These are phyloP conservation scores for Pogostemon cablin DNA, from an alignment of 257 asterid species.

Conservation along the genomic window DNA sequence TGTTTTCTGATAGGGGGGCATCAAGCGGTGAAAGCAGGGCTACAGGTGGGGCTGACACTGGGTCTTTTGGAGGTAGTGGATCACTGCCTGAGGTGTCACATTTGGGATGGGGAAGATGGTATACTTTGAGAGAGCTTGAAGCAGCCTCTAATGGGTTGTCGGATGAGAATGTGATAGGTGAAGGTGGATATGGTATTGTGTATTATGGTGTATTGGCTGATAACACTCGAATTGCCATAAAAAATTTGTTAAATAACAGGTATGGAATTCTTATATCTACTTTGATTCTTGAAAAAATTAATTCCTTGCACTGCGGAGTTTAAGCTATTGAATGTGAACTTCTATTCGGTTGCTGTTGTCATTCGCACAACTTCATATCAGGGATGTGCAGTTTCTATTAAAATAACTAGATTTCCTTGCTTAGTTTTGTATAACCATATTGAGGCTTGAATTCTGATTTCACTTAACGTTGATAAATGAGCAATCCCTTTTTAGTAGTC, in stretches of 20 bases:
- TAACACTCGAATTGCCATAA: conserved; percentile 80
- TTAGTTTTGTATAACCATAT: background rate
- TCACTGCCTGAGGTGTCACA: conserved; percentile 94
- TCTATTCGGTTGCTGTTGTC: background rate
- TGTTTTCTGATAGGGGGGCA: conserved; percentile 86
- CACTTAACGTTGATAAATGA: conserved; percentile 1
- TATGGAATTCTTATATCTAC: conserved; percentile 31
- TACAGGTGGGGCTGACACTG: conserved; percentile 84
- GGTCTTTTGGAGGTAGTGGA: conserved; percentile 86
- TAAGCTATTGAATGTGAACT: background rate
- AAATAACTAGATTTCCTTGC: conserved; percentile 8
- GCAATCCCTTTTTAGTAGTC: background rate
- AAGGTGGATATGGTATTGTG: conserved; percentile 98
- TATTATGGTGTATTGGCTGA: conserved; percentile 78
- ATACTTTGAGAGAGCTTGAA: conserved; percentile 94
- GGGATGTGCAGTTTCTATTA: conserved; percentile 9
- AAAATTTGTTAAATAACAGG: conserved; percentile 92
- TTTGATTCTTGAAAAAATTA: background rate
- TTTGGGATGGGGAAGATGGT: conserved; percentile 99
- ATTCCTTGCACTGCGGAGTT: conserved; percentile 5
- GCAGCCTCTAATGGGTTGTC: conserved; percentile 90
- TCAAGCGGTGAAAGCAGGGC: conserved; percentile 96
- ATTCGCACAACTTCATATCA: background rate
- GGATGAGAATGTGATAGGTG: conserved; percentile 96
- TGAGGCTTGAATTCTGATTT: background rate